Conservation (phyloP, 441 rosid genomes). For the Lagerstroemia fauriei region DNA sequence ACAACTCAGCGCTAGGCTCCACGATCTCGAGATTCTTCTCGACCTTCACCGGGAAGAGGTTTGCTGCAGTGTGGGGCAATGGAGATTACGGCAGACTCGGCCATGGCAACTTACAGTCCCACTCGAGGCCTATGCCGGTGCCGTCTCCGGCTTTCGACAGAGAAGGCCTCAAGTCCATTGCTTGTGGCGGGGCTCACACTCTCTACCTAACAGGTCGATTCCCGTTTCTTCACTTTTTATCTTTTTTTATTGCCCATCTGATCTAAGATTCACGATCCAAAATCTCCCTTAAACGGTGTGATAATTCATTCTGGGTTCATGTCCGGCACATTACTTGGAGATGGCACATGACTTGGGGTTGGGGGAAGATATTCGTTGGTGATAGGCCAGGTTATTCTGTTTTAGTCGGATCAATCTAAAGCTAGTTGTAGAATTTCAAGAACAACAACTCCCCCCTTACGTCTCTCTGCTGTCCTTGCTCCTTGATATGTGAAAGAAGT, state of each 20-base stretch:
- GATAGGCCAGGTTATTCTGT: background rate
- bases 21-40: slow-evolving; percentile 14
- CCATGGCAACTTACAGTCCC: slow-evolving; percentile 66
- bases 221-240: background rate
- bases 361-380: background rate
- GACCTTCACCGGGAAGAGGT: slow-evolving; percentile 34
- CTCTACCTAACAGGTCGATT: slow-evolving; percentile 78
- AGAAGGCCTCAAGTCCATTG: slow-evolving; percentile 52
- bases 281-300: background rate
- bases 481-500: background rate
- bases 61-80: slow-evolving; percentile 87
- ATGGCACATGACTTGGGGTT: too few species aligned
- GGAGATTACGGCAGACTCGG: slow-evolving; percentile 92
- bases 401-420: background rate
- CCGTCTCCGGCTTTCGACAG: slow-evolving; percentile 47
- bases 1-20: background rate
- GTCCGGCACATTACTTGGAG: background rate
- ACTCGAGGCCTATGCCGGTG: slow-evolving; percentile 55
- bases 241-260: background rate
- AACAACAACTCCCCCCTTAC: background rate
- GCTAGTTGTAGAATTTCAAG: background rate
- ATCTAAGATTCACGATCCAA: background rate
- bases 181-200: slow-evolving; percentile 98
- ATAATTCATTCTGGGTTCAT: background rate
- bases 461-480: background rate